Evolutionary conservation across 768 basidiomycete genomes (phyloP).

Genomic region (Lentinula guzmanii): DNA sequence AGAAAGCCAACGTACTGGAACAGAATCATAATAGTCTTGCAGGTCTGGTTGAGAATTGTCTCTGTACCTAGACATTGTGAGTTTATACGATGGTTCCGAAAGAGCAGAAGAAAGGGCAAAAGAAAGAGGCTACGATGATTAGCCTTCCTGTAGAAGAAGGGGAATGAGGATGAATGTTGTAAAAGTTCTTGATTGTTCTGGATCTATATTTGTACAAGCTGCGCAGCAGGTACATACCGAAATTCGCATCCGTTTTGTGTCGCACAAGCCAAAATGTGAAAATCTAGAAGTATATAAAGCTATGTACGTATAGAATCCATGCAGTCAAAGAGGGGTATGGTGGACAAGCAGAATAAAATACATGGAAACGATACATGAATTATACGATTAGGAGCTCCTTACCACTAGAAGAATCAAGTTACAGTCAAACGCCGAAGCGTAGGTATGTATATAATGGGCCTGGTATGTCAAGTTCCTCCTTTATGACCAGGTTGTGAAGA

Average conservation of each 20-base stretch:
- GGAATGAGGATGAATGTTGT: not conserved
- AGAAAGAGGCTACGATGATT: not conserved
- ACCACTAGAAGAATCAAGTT: not conserved
- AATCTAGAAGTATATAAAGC: not conserved
- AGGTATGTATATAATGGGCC: not conserved
- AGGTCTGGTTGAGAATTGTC: not conserved
- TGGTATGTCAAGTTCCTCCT: not conserved
- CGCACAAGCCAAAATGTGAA: not conserved
- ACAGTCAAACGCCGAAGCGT: not conserved
- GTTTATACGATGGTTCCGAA: no score
- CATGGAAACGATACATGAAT: not conserved
- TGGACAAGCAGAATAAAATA: not conserved
- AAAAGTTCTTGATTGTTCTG: not conserved
- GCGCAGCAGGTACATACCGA: not conserved
- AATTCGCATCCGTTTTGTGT: not conserved
- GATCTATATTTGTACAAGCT: not conserved
- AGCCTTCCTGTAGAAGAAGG: not conserved
- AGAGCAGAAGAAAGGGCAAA: not conserved
- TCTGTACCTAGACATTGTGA: slow-evolving; percentile 4
- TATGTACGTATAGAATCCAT: not conserved
- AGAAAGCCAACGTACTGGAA: not conserved
- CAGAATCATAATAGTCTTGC: slow-evolving; percentile 6
- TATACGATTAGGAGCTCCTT: slow-evolving; percentile 2
- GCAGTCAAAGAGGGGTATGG: not conserved
- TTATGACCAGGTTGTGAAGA: slow-evolving; percentile 28